Evolutionary conservation across 75 land plant species (phyloP), one percentile per base, ranked within the genome.

Genomic region (Picea sitchensis): DNA sequence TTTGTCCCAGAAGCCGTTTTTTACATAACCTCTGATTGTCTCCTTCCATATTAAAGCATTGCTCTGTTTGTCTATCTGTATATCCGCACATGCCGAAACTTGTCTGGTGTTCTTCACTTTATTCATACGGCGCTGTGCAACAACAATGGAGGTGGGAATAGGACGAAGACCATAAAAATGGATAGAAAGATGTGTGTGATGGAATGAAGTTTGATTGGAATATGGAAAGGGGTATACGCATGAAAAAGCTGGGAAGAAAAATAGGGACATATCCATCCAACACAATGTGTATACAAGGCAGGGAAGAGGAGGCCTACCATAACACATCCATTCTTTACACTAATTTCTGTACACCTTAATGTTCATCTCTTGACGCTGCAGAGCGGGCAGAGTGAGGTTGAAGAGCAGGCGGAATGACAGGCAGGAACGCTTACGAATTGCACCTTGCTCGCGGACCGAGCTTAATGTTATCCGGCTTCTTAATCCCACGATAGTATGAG

Each of bases 61-160:
- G 5, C 5, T 41, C 15, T 86, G 83, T 81, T 92, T 90, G 81
- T 56, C 58, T 73, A 79, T n/a, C 84, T 89, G 58, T 30, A 51
- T 85, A 82, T 64, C 80, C 79, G 90, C 80, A 89, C 21, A 15
- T 58, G 47, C 59, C 67, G 61, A 2, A 88, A 88, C 54, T 58
- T 26, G 0, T 44, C 74, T 63, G 88, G 26, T 18, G 82, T 65
- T 0, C 77, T 68, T 61, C 32, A 23, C 3, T 84, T 84, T 3
- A 59, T 79, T 76, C 90, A 86, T 80, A 92, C 26, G 18, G 82
- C 51, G 56, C 88, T 21, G 78, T 90, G 90, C 90, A 58, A 77
- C 84, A 2, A 92, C 77, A 0, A 89, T 82, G 44, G 14, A 21
- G 81, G 76, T 59, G 23, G 58, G 41, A 14, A 14, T 68, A 78